These are phyloP conservation scores for Fusarium tupiense DNA, from an alignment of 2,329 filamentous ascomycete species.

Conservation along the genomic window DNA sequence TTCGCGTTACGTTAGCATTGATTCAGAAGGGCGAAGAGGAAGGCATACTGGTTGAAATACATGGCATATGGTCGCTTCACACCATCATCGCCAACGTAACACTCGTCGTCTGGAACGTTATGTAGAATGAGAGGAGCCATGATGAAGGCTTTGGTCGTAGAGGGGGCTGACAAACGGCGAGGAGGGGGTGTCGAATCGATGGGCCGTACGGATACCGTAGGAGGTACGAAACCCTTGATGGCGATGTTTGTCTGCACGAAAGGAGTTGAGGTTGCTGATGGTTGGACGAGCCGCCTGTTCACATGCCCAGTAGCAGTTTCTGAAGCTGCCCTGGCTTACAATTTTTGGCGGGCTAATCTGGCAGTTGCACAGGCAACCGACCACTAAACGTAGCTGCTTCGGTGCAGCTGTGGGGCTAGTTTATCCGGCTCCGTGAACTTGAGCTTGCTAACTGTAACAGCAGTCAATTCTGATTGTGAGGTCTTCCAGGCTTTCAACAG, in stretches of 20 bases:
- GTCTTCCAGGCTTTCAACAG: background rate
- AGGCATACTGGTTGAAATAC: constrained; percentile 69
- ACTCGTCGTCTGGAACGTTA: constrained; percentile 74
- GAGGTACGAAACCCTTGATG: background rate
- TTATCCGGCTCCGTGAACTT: constrained; percentile 28
- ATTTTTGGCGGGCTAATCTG: constrained; percentile 37
- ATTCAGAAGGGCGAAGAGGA: background rate
- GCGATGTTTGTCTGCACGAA: background rate
- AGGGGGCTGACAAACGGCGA: background rate
- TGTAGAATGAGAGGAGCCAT: constrained; percentile 75
- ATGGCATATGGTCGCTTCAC: constrained; percentile 73
- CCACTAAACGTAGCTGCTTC: constrained; percentile 24
- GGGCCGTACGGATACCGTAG: background rate
- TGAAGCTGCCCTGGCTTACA: constrained; percentile 31
- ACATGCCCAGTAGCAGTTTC: constrained; percentile 26
- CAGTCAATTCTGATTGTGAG: background rate
- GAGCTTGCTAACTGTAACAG: background rate
- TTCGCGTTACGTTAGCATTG: constrained; percentile 5
- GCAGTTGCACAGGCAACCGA: constrained; percentile 39
- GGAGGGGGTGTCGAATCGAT: background rate
- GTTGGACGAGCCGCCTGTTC: constrained; percentile 15
- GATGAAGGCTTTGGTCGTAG: constrained; percentile 9
- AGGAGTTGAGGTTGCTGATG: constrained; percentile 4
- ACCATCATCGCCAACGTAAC: constrained; percentile 73
- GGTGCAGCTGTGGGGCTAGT: constrained; percentile 16